These are phyloP conservation scores for Candida sphagnicola DNA, from an alignment of 805 yeast species.

Conservation along the genomic window DNA sequence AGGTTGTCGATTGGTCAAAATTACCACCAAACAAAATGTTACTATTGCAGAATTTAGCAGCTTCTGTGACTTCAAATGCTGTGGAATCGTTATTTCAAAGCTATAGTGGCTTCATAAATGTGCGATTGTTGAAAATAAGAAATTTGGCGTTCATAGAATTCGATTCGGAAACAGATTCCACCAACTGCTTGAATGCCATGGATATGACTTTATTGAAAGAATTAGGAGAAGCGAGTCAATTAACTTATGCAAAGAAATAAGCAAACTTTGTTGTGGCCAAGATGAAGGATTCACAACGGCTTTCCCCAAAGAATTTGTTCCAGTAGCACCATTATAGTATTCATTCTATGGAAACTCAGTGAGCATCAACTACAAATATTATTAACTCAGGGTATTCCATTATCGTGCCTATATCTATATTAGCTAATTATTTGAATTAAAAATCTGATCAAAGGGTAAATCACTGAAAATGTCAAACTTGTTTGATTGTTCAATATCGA, in stretches of 20 bases:
- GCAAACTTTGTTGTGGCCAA: neutral
- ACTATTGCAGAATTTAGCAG: slow-evolving; percentile 63
- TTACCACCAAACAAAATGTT: slow-evolving; percentile 69
- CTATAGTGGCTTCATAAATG: slow-evolving; percentile 59
- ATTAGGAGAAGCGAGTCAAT: slow-evolving; percentile 19
- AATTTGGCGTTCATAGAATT: slow-evolving; percentile 82
- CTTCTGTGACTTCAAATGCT: slow-evolving; percentile 23
- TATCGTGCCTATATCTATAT: neutral
- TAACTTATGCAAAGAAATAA: slow-evolving; percentile 35
- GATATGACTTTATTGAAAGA: slow-evolving; percentile 7
- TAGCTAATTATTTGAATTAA: slow-evolving; percentile 6
- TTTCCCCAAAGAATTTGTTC: too few species aligned
- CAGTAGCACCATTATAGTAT: too few species aligned
- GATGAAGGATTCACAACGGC: neutral
- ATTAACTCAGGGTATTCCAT: neutral
- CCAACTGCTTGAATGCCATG: slow-evolving; percentile 18
- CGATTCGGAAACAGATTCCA: slow-evolving; percentile 50
- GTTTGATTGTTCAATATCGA: slow-evolving; percentile 12
- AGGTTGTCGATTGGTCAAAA: slow-evolving; percentile 15
- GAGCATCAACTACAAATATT: neutral
- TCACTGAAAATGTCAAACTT: slow-evolving; percentile 25
- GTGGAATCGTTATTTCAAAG: slow-evolving; percentile 45
- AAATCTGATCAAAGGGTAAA: slow-evolving; percentile 20
- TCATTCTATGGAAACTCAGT: too few species aligned
- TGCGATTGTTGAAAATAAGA: slow-evolving; percentile 62